Conservation (phyloP, 768 basidiomycete species). For the Rhodotorula babjevae region DNA sequence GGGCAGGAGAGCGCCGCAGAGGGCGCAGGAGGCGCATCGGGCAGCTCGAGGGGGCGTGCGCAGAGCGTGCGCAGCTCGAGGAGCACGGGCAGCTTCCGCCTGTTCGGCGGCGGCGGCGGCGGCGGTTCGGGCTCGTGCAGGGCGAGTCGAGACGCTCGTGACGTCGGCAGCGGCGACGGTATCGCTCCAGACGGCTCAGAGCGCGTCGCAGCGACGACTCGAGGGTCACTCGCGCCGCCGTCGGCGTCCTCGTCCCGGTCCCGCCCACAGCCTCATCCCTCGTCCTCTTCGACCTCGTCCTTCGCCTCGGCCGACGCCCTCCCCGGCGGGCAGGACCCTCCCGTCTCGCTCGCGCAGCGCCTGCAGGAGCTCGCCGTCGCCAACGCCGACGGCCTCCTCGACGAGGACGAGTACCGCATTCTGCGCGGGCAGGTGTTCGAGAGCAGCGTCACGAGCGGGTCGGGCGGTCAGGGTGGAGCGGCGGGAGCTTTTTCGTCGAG, state of each 20-base stretch:
- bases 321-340: not conserved
- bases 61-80: not conserved
- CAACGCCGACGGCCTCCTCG: slow-evolving; percentile 38
- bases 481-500: not conserved
- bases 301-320: not conserved
- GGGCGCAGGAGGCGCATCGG: no score
- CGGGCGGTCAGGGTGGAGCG: no score
- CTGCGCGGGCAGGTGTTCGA: slow-evolving; percentile 36
- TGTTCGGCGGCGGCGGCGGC: not conserved
- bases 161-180: no score
- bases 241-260: no score
- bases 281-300: not conserved
- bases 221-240: no score
- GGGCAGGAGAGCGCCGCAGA: not conserved
- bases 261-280: not conserved
- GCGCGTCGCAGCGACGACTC: no score
- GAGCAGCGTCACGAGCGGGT: no score
- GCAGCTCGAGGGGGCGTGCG: no score
- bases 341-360: slow-evolving; percentile 17
- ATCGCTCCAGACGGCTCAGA: no score
- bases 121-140: not conserved
- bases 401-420: slow-evolving; percentile 41
- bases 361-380: slow-evolving; percentile 39
- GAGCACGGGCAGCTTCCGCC: not conserved
- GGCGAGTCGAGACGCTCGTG: not conserved